Conservation (phyloP, 495 filamentous ascomycete genomes). For the Pyronema omphalodes region DNA sequence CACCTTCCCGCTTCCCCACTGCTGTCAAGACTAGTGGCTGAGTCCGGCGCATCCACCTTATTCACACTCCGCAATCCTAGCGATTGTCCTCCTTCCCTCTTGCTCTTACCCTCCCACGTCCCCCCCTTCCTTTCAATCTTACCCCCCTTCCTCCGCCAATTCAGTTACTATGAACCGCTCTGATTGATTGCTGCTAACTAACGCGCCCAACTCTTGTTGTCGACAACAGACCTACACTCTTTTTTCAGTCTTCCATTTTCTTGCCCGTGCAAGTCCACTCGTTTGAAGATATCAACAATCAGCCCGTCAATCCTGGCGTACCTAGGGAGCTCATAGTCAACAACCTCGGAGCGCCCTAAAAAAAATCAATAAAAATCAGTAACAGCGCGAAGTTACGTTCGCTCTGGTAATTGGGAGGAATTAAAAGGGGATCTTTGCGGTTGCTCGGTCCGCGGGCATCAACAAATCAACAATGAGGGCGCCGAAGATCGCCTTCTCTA, state of each 20-base stretch:
- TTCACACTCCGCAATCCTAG: no score
- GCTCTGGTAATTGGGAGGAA: background rate
- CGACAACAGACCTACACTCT: constrained; percentile 5
- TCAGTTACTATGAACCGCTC: background rate
- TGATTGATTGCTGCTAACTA: background rate
- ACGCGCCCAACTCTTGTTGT: background rate
- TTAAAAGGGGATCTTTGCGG: background rate
- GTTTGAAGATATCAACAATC: background rate
- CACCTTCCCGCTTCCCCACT: no score
- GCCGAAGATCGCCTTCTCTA: constrained; percentile 14
- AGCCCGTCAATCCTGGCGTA: background rate
- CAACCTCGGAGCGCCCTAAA: background rate
- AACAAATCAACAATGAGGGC: constrained; percentile 11
- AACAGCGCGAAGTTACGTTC: background rate
- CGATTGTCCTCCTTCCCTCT: no score
- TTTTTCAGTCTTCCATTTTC: constrained; percentile 5
- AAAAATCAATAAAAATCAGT: background rate
- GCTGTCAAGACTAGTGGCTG: no score
- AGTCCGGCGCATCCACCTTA: no score
- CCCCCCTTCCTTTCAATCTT: no score
- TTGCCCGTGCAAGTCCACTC: constrained; percentile 8
- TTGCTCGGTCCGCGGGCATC: background rate
- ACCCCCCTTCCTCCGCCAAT: no score
- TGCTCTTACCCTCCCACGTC: no score
- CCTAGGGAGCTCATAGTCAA: background rate